A percentile compares a stretch with the other conserved stretches of the same genome.
These are phyloP conservation scores for Gillenia trifoliata DNA, from an alignment of 306 rosid genomes.

Conservation along the genomic window DNA sequence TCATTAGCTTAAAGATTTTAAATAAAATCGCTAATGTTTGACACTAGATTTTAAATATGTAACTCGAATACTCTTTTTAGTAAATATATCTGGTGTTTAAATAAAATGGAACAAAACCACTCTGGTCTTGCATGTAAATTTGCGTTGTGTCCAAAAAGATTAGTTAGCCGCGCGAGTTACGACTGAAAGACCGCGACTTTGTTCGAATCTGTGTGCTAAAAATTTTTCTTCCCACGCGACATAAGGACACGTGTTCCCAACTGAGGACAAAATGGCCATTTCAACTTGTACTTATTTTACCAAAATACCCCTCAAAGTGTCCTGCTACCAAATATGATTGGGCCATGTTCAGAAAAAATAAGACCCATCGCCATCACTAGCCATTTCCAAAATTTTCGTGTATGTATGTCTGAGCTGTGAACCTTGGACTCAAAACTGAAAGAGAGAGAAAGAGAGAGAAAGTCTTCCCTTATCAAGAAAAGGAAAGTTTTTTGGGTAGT, in stretches of 20 bases:
- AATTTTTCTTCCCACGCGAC: not conserved
- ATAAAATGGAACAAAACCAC: too few relatives aligned
- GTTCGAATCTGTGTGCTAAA: slow-evolving; percentile 3
- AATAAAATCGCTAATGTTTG: too few relatives aligned
- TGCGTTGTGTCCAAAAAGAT: too few relatives aligned
- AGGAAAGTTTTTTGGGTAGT: slow-evolving; percentile 1
- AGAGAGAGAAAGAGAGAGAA: slow-evolving; percentile 1
- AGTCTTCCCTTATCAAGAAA: slow-evolving; percentile 4
- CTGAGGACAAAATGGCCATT: slow-evolving; percentile 26
- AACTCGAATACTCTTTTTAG: too few relatives aligned
- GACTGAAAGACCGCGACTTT: not conserved
- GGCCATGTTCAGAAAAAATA: slow-evolving; percentile 15
- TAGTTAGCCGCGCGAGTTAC: not conserved
- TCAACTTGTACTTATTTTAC: slow-evolving; percentile 10
- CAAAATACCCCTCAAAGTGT: slow-evolving; percentile 24
- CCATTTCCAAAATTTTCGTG: slow-evolving; percentile 9
- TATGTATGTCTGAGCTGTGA: slow-evolving; percentile 31
- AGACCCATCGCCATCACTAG: slow-evolving; percentile 13
- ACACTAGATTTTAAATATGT: too few relatives aligned
- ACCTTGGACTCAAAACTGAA: slow-evolving; percentile 14
- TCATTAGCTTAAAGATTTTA: too few relatives aligned
- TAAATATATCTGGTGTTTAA: too few relatives aligned
- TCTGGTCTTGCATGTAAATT: too few relatives aligned
- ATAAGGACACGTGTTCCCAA: not conserved
- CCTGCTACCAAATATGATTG: slow-evolving; percentile 26